A percentile compares a stretch with the other conserved stretches of the same genome.
phyloP scores from a whole-genome alignment of 164 flowering plant genomes.

The Nymphaea thermarum region DNA sequence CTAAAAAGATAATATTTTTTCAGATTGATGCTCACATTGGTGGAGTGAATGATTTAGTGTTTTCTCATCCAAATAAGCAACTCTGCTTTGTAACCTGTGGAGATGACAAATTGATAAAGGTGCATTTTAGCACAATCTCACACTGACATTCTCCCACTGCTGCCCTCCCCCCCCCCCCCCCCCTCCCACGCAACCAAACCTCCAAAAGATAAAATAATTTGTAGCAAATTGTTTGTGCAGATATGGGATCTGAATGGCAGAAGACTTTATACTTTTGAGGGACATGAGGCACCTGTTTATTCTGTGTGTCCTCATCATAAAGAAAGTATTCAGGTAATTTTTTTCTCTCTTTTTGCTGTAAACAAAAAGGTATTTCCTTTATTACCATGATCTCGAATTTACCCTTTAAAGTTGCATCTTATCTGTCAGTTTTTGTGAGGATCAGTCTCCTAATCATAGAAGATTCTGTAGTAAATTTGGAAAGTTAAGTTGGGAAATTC shows the following conservation, averaged over 20 bases:
- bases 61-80: conserved; percentile 79
- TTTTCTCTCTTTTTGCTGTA: not conserved
- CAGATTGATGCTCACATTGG: conserved; percentile 94
- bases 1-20: conserved; percentile 3
- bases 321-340: conserved; percentile 73
- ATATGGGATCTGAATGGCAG: conserved; percentile 79
- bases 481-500: too few species aligned
- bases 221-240: conserved; percentile 21
- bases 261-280: conserved; percentile 64
- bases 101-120: conserved; percentile 82
- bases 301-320: conserved; percentile 88
- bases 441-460: too few species aligned
- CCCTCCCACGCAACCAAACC: not conserved
- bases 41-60: conserved; percentile 73
- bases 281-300: conserved; percentile 87
- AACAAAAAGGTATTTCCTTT: too few species aligned
- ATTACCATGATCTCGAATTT: too few species aligned
- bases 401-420: too few species aligned
- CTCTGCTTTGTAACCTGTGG: conserved; percentile 76
- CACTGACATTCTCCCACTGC: not conserved
- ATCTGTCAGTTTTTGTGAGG: too few species aligned
- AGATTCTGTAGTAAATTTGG: too few species aligned
- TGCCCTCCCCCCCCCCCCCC: not conserved
- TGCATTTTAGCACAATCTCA: conserved; percentile 4
- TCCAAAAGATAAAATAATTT: not conserved